Evolutionary conservation across 148 eudicot species (phyloP).

Genomic region (Selenicereus undatus): DNA sequence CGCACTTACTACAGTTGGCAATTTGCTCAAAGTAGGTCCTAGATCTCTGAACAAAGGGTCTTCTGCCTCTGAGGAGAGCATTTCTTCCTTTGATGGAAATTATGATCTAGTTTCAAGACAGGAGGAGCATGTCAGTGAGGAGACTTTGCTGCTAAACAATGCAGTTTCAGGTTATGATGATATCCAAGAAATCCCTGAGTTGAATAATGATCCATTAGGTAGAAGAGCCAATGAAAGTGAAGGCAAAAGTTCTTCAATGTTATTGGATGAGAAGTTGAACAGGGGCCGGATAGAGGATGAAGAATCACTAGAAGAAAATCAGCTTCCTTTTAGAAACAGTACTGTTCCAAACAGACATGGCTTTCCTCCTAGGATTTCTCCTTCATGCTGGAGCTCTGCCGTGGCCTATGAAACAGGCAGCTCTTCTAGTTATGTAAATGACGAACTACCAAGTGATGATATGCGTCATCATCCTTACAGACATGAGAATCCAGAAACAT

Average conservation of each 20-base stretch:
- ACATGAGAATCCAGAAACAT: conserved; percentile 33
- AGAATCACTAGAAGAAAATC: conserved; percentile 25
- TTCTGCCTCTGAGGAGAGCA: conserved; percentile 55
- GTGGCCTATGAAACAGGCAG: conserved; percentile 38
- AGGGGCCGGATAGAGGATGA: conserved; percentile 23
- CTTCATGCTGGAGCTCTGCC: conserved; percentile 30
- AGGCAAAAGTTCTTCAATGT: conserved; percentile 20
- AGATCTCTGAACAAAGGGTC: conserved; percentile 37
- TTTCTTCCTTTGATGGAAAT: conserved; percentile 69
- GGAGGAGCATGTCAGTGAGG: conserved; percentile 11
- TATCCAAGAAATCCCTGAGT: too few species aligned
- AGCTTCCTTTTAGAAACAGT: conserved; percentile 24
- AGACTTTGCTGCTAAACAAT: conserved; percentile 18
- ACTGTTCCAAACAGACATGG: conserved; percentile 26
- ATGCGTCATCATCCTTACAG: conserved; percentile 26
- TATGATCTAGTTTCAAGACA: conserved; percentile 39
- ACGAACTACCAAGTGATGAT: conserved; percentile 27
- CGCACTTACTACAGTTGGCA: conserved; percentile 12
- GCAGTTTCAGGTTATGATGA: conserved; percentile 24
- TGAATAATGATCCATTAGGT: too few species aligned
- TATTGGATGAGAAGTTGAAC: conserved; percentile 29
- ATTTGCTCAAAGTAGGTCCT: conserved; percentile 11
- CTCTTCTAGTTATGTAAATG: conserved; percentile 37
- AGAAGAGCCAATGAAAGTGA: conserved; percentile 8
- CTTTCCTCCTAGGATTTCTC: conserved; percentile 35